A percentile compares a stretch with the other conserved stretches of the same genome.
Conservation (phyloP, 2,329 filamentous ascomycete genomes). For the Microdochium bolleyi region DNA sequence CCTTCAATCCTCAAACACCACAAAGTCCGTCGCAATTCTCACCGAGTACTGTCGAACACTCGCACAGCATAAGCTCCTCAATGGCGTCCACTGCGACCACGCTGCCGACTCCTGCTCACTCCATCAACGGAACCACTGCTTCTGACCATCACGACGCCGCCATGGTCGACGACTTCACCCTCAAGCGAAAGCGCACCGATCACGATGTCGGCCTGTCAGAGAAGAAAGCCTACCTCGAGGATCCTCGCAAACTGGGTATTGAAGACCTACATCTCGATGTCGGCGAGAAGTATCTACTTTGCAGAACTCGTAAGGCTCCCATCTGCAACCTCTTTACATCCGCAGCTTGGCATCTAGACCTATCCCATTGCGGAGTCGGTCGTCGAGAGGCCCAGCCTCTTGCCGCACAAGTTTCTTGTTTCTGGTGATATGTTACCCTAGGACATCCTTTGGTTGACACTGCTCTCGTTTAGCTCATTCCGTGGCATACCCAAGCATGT, state of each 20-base stretch:
- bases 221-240: constrained; percentile 57
- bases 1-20: constrained; percentile 59
- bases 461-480: constrained; percentile 36
- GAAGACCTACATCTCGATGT: constrained; percentile 59
- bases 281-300: constrained; percentile 59
- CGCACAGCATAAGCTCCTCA: constrained; percentile 41
- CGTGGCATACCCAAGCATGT: constrained; percentile 36
- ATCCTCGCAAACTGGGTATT: constrained; percentile 49
- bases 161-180: constrained; percentile 43
- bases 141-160: constrained; percentile 33
- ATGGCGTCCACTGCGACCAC: constrained; percentile 43
- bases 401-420: background rate
- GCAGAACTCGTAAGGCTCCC: constrained; percentile 59
- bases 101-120: constrained; percentile 55
- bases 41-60: constrained; percentile 43
- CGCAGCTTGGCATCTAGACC: constrained; percentile 12
- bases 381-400: background rate
- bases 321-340: constrained; percentile 24
- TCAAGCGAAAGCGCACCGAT: constrained; percentile 54
- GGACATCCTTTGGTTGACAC: constrained; percentile 32
- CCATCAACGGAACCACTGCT: constrained; percentile 49
- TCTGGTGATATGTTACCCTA: constrained; percentile 13
- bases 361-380: constrained; percentile 3
- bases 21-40: constrained; percentile 59
- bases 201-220: constrained; percentile 48